Evolutionary conservation across 2,329 filamentous ascomycete genomes (phyloP).

Genomic region (Achaetomium macrosporum): DNA sequence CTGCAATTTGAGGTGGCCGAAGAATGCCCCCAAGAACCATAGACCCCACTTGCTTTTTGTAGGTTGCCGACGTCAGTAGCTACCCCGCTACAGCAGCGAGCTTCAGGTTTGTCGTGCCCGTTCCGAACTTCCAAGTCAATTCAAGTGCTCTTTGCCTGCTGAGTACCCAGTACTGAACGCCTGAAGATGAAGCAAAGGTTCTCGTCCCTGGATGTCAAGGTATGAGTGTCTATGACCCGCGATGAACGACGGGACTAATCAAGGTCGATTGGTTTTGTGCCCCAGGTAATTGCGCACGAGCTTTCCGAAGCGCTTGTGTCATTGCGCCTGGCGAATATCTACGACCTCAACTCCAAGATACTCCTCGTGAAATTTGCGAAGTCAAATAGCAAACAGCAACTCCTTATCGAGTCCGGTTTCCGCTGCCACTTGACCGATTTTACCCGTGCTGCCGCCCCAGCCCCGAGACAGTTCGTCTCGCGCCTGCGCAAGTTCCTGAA

Average conservation of each 20-base stretch:
- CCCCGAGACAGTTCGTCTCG: slow-evolving; percentile 79
- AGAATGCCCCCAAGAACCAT: too few species aligned
- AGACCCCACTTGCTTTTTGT: too few species aligned
- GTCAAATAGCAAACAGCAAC: slow-evolving; percentile 79
- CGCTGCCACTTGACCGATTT: slow-evolving; percentile 92
- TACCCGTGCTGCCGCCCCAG: slow-evolving; percentile 75
- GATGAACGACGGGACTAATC: not conserved
- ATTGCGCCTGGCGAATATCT: slow-evolving; percentile 85
- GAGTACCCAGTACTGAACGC: not conserved
- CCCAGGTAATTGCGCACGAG: slow-evolving; percentile 87
- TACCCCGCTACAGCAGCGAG: too few species aligned
- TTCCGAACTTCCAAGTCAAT: too few species aligned
- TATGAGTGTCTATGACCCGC: slow-evolving; percentile 23
- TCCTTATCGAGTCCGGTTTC: slow-evolving; percentile 92
- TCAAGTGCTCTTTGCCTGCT: too few species aligned
- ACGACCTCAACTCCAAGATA: slow-evolving; percentile 92
- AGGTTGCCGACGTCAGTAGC: too few species aligned
- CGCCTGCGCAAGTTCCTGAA: slow-evolving; percentile 83
- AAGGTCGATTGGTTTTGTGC: not conserved
- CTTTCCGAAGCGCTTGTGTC: slow-evolving; percentile 69
- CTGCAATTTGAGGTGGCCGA: too few species aligned
- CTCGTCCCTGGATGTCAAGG: slow-evolving; percentile 73
- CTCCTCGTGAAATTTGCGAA: slow-evolving; percentile 94
- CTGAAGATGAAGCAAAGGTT: slow-evolving; percentile 71
- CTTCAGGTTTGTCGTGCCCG: too few species aligned